Conservation (phyloP, 306 rosid genomes). For the Citrullus colocynthis region DNA sequence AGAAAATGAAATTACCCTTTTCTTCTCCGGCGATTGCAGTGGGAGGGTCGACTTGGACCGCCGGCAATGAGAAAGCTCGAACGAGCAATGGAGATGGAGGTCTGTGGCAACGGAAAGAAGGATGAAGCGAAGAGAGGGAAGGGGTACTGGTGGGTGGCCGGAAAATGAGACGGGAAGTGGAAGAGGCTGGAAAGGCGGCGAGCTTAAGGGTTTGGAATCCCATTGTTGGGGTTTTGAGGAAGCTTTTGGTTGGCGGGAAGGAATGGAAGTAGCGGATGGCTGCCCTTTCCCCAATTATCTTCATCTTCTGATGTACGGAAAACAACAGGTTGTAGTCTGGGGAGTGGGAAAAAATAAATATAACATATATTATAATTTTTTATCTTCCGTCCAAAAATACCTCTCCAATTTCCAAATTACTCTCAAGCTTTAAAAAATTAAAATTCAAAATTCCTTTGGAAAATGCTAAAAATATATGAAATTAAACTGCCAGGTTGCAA, state of each 20-base stretch:
- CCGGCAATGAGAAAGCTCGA: constrained; percentile 37
- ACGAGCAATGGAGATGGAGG: constrained; percentile 16
- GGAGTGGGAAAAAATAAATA: no score
- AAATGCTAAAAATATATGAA: no score
- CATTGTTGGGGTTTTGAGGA: constrained; percentile 13
- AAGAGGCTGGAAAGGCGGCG: constrained; percentile 21
- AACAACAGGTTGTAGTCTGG: no score
- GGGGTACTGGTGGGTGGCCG: constrained; percentile 13
- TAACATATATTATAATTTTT: no score
- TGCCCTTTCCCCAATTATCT: background rate
- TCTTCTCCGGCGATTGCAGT: constrained; percentile 20
- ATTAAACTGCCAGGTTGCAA: no score
- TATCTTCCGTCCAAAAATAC: no score
- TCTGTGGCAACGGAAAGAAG: constrained; percentile 19
- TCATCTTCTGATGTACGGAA: background rate
- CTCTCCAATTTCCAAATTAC: no score
- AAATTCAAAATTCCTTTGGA: no score
- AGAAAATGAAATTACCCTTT: constrained; percentile 24
- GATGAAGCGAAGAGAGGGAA: constrained; percentile 8
- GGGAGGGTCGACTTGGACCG: constrained; percentile 27
- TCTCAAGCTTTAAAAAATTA: no score
- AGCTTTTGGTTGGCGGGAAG: background rate
- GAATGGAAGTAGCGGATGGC: background rate
- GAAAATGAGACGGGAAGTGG: constrained; percentile 24
- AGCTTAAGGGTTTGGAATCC: constrained; percentile 38